Base-by-base conservation (phyloP, 441 rosid genomes). In the Geranium incanum region DNA sequence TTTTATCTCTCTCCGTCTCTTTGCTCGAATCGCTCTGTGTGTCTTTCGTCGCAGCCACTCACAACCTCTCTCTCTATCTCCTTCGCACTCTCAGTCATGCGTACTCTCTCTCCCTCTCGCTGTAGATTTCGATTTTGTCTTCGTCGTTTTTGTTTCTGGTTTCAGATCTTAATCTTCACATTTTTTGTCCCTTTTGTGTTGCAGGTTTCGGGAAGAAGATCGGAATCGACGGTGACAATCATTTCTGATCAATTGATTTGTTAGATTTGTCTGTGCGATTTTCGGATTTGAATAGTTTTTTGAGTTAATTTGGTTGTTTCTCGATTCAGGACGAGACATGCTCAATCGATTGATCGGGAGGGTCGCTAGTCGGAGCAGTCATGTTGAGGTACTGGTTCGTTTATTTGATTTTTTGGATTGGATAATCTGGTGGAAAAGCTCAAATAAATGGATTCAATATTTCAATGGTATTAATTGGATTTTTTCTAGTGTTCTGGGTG, bases 131-230 rank as follows among this genome's bases (percentile, higher is more conserved):
- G 33, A 1, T 7, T 28, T 28, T 8, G 0, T 43, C 12, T 41
- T 41, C 9, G 12, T 43, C 50, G 50, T 13, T 45, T 45, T 45
- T 45, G 9, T 45, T 55, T 57, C 23, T 57, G 6, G 11, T 57
- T 18, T 19, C 63, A 8, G 23, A 16, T 57, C 23, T 57, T 52
- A 19, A 57, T 57, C 63, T 57, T 57, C 11, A 5, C 33, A 28
- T 28, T 28, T 28, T 28, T 5, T 18, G 18, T 16, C 11, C 28
- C 0, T 9, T 57, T 23, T 57, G 8, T 57, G 33, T 18, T 57
- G 28, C 28, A 57, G 63, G 63, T 57, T 57, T 57, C 28, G 63
- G 63, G 63, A 57, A 16, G 63, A 57, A 19, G 23, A 57, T 57
- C 63, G 63, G 63, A 18, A 16, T 57, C 63, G 63, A 57, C 28